These are phyloP conservation scores for Sporisorium graminicola DNA, from an alignment of 1,284 basidiomycete genomes.

Conservation along the genomic window DNA sequence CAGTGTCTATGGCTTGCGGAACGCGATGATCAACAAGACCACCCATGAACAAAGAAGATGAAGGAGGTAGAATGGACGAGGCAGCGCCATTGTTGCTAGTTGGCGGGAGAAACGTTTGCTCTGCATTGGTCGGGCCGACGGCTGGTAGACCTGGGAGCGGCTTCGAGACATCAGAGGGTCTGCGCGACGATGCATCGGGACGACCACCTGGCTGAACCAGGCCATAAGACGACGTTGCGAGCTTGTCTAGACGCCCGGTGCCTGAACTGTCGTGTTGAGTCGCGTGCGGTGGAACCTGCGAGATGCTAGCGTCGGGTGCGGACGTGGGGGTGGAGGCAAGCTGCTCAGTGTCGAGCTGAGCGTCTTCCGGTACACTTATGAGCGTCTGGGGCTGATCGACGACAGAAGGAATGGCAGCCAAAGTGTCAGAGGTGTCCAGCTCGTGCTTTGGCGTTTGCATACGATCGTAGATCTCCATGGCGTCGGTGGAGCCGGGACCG, in stretches of 20 bases:
- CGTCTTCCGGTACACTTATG: constrained; percentile 56
- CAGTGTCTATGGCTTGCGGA: constrained; percentile 9
- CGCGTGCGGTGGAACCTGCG: constrained; percentile 11
- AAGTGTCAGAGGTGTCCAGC: constrained; percentile 37
- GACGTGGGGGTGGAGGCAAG: constrained; percentile 9
- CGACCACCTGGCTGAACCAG: constrained; percentile 46
- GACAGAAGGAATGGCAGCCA: constrained; percentile 20
- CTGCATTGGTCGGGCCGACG: constrained; percentile 18
- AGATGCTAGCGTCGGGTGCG: constrained; percentile 12
- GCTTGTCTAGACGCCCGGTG: constrained; percentile 26
- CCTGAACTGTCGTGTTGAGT: constrained; percentile 15
- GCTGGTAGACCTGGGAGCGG: constrained; percentile 52
- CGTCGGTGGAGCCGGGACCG: constrained; percentile 56
- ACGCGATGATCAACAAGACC: constrained; percentile 25
- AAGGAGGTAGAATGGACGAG: constrained; percentile 4
- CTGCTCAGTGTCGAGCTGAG: constrained; percentile 42
- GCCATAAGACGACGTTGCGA: constrained; percentile 29
- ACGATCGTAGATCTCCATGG: constrained; percentile 57
- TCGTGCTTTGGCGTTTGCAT: constrained; percentile 52
- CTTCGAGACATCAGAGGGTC: constrained; percentile 33
- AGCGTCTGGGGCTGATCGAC: constrained; percentile 33
- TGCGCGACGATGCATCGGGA: constrained; percentile 24
- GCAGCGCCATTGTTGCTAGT: constrained; percentile 11
- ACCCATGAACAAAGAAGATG: not conserved
- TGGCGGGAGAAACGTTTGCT: constrained; percentile 35